Evolutionary conservation across 2,329 filamentous ascomycete genomes (phyloP).

Genomic region (Delphinella strobiligena): DNA sequence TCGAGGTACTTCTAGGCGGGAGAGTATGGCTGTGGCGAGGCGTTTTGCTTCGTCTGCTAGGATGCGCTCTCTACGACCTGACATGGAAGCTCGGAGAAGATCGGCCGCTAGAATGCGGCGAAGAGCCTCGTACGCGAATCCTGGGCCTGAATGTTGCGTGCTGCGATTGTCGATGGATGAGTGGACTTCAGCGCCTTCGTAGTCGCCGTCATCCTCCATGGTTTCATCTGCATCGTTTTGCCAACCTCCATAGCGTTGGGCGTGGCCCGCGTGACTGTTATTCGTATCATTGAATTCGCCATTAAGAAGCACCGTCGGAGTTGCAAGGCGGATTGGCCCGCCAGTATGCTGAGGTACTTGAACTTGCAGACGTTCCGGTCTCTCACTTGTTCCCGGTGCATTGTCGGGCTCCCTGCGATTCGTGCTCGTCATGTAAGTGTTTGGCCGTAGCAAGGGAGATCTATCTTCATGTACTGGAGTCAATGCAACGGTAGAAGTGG

Average conservation of each 20-base stretch:
- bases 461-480: constrained; percentile 2
- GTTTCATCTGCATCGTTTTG: background rate
- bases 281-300: constrained; percentile 26
- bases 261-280: background rate
- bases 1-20: constrained; percentile 23
- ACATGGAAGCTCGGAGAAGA: constrained; percentile 33
- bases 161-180: background rate
- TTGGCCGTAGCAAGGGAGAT: constrained; percentile 24
- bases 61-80: constrained; percentile 26
- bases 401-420: too few species aligned
- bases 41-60: constrained; percentile 34
- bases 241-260: background rate
- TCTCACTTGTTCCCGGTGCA: too few species aligned
- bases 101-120: constrained; percentile 35
- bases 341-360: constrained; percentile 52
- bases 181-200: background rate
- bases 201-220: background rate
- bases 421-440: too few species aligned
- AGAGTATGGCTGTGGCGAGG: constrained; percentile 32
- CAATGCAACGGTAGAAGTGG: constrained; percentile 4
- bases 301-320: constrained; percentile 43
- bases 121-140: constrained; percentile 28
- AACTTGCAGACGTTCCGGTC: constrained; percentile 20
- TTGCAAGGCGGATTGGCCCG: constrained; percentile 51
- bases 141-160: constrained; percentile 1